Evolutionary conservation across 306 rosid species (phyloP).

Genomic region (Gynostemma pentaphyllum): DNA sequence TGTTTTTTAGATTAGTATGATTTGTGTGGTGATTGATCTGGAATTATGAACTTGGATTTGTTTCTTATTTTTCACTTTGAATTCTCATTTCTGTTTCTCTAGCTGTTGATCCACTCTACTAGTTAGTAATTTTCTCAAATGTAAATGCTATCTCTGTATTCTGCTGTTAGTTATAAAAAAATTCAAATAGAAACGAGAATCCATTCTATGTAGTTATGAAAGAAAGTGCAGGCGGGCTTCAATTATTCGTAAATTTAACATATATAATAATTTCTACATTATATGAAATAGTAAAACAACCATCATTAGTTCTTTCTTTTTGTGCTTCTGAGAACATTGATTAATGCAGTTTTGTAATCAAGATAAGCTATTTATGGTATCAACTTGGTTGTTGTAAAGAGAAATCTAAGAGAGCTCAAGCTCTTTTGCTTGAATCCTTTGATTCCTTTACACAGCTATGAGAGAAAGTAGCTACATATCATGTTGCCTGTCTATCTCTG

Average conservation of each 20-base stretch:
- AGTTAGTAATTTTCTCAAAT: background rate
- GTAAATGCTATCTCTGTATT: background rate
- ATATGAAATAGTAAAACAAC: background rate
- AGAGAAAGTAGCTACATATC: background rate
- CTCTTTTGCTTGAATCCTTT: background rate
- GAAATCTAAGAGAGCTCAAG: background rate
- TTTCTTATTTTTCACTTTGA: background rate
- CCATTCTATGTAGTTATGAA: background rate
- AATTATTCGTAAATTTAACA: background rate
- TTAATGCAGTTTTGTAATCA: background rate
- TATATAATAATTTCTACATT: background rate
- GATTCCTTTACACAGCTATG: background rate
- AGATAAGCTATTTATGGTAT: background rate
- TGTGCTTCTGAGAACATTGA: background rate
- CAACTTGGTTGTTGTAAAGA: background rate
- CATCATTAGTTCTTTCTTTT: conserved; percentile 2
- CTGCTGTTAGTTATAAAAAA: background rate
- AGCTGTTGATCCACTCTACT: background rate
- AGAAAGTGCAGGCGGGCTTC: background rate
- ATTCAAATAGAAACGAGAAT: background rate
- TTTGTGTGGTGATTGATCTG: background rate
- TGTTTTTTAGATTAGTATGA: background rate
- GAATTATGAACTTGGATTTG: background rate
- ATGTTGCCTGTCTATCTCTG: background rate
- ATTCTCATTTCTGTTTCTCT: background rate